These are phyloP conservation scores for Puccinia novopanici DNA, from an alignment of 1,284 basidiomycete genomes.

Conservation along the genomic window DNA sequence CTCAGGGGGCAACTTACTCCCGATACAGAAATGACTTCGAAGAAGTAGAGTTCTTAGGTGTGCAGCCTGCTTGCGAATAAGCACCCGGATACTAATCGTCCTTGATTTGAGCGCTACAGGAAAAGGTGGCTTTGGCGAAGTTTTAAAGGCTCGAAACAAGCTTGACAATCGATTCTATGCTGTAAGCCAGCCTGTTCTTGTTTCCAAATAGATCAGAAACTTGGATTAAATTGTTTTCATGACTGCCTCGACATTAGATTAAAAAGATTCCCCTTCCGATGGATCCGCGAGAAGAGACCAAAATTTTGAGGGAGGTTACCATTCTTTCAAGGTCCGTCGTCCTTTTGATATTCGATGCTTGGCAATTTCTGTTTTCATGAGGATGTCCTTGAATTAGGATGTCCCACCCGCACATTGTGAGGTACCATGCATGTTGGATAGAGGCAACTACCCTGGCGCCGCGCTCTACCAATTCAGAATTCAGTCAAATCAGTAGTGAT, in stretches of 20 bases:
- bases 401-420: conserved; percentile 48
- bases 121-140: conserved; percentile 87
- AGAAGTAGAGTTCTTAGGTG: conserved; percentile 59
- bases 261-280: conserved; percentile 82
- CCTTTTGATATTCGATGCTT: background rate
- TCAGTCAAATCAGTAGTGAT: conserved; percentile 33
- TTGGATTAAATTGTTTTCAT: background rate
- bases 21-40: conserved; percentile 59
- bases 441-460: conserved; percentile 19
- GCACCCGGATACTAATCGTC: background rate
- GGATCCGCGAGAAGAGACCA: conserved; percentile 75
- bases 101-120: conserved; percentile 61
- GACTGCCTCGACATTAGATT: conserved; percentile 63
- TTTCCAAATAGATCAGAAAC: background rate
- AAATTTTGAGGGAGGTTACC: conserved; percentile 88
- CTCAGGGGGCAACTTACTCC: conserved; percentile 41
- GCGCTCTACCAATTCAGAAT: conserved; percentile 29
- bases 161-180: conserved; percentile 61
- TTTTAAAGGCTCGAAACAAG: conserved; percentile 88
- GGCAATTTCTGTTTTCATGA: background rate
- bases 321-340: conserved; percentile 79
- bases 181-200: conserved; percentile 36
- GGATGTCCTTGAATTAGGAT: conserved; percentile 16
- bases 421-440: conserved; percentile 49
- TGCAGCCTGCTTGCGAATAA: background rate